Base-by-base conservation (phyloP, 257 asterid species). In the Mentha longifolia region DNA sequence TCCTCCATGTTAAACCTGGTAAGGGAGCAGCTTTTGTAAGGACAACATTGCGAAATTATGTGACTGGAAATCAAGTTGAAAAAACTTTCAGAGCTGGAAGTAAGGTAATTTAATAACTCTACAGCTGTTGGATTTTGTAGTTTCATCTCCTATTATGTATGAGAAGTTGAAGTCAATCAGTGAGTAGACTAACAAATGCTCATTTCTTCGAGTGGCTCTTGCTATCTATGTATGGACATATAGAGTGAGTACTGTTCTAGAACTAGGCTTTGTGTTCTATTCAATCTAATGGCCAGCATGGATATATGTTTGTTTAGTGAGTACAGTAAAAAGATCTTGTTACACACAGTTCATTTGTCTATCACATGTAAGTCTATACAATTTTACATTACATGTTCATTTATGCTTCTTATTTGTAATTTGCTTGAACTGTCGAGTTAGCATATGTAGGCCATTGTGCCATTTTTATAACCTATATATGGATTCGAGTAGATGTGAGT, bases 1-100 rank as follows among this genome's bases (percentile, higher is more conserved):
- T 95, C 82, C 97, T 92, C 72, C 98, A 92, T 77, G 97, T 95
- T 39, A 95, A 95, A 80, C 98, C 97, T 79, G 99, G 99, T 28
- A 95, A 92, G 74, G 98, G 98, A 49, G 98, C 99, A 20, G 97
- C 99, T 30, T 92, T 80, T 80, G 97, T 95, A 11, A 85, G 99
- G 83, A 95, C 96, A 61, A 94, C 97, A 0, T 47, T 94, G 80
- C 85, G 92, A 56, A 94, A 94, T 76, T 85, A 81, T 61, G 51
- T 91, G 47, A 86, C 98, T 25, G 98, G 99, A 71, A 94, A 91
- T 79, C 84, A 85, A 28, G 87, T 82, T 46, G 98, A 91, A 57
- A 94, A 87, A 74, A 94, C 98, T 51, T 89, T 94, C 82, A 86
- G 99, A 74, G 98, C 98, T 82, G 99, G 99, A 70, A 83, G 96